Conservation (phyloP, 2,329 filamentous ascomycete genomes). For the Diplodia scrobiculata region DNA sequence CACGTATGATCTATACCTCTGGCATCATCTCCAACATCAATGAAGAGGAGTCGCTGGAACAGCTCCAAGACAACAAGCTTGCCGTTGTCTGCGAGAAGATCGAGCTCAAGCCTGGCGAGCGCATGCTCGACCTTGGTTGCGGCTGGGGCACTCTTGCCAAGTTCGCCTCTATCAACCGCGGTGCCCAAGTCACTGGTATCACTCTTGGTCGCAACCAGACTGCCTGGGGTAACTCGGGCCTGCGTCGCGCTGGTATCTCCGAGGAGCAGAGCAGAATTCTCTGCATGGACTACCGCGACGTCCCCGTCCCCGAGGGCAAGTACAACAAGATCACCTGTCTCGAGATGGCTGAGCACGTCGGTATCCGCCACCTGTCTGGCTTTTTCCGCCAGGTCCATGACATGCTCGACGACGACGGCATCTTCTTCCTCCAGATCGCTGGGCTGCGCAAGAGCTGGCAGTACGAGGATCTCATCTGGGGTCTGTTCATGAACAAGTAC, state of each 20-base stretch:
- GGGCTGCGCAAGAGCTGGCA: conserved; percentile 95
- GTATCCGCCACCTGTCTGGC: conserved; percentile 78
- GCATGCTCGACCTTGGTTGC: conserved; percentile 90
- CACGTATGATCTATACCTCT: conserved; percentile 98
- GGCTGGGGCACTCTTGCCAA: conserved; percentile 96
- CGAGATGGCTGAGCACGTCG: conserved; percentile 98
- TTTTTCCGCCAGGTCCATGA: conserved; percentile 88
- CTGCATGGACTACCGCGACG: conserved; percentile 97
- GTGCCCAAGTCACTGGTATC: conserved; percentile 80
- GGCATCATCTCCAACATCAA: conserved; percentile 88
- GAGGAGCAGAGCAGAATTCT: conserved; percentile 89
- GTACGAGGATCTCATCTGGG: conserved; percentile 97
- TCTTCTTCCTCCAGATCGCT: conserved; percentile 94
- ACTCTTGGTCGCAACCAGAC: conserved; percentile 96
- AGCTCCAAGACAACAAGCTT: conserved; percentile 97
- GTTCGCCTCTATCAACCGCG: conserved; percentile 90
- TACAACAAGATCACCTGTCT: conserved; percentile 97
- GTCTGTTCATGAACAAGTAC: conserved; percentile 99
- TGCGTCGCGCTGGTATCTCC: conserved; percentile 77
- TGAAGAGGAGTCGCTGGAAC: conserved; percentile 85
- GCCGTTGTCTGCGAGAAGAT: conserved; percentile 96
- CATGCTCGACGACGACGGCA: conserved; percentile 94
- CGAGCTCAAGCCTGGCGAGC: conserved; percentile 75
- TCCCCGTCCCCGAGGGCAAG: conserved; percentile 72
- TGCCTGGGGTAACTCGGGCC: conserved; percentile 89